A percentile compares a stretch with the other conserved stretches of the same genome.
These are phyloP conservation scores for Boletus albobrunnescens DNA, from an alignment of 1,284 basidiomycete genomes.

Conservation along the genomic window DNA sequence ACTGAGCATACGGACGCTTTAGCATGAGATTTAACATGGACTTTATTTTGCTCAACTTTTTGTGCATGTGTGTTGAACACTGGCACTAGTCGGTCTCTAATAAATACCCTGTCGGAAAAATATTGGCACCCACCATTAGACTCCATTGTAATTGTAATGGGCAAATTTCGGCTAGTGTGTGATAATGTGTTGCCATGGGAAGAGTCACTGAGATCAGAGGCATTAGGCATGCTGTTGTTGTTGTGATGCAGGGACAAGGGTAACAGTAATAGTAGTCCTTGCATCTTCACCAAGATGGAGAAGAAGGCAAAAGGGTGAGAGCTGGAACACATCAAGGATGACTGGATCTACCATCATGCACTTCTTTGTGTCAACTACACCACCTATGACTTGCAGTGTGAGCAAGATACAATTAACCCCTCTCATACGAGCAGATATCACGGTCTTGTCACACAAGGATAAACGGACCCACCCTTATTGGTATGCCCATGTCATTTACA, in stretches of 20 bases:
- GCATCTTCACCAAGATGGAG: no score
- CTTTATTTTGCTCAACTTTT: background rate
- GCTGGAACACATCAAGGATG: background rate
- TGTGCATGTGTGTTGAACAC: slow-evolving; percentile 26
- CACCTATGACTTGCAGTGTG: background rate
- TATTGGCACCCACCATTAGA: no score
- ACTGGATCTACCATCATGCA: background rate
- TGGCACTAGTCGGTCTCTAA: slow-evolving; percentile 22
- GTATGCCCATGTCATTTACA: background rate
- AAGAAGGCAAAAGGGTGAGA: no score
- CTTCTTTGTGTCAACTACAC: background rate
- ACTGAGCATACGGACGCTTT: no score
- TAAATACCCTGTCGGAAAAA: slow-evolving; percentile 24
- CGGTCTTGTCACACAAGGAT: background rate
- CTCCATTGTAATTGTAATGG: no score
- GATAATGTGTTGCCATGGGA: no score
- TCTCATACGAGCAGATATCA: background rate
- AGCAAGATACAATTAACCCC: background rate
- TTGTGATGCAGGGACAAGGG: no score
- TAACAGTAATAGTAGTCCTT: no score
- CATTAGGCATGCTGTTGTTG: no score
- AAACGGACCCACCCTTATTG: background rate
- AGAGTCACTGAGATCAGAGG: no score
- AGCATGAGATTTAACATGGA: slow-evolving; percentile 13
- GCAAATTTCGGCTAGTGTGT: no score